phyloP scores from a whole-genome alignment of 2,329 filamentous ascomycete genomes.

The Xylaria sp. region DNA sequence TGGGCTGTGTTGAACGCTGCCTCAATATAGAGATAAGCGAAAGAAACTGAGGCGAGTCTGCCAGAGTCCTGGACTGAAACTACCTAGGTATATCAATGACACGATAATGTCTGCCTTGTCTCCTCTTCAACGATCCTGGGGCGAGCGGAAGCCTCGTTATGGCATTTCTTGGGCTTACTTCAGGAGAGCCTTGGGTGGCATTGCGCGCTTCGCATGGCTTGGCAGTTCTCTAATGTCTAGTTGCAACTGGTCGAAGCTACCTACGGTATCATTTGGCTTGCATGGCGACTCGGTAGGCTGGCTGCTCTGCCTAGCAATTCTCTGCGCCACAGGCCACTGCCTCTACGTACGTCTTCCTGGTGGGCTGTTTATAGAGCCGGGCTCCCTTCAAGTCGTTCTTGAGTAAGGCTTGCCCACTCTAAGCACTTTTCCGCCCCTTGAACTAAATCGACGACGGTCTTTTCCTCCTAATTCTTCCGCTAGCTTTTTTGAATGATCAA shows the following conservation, averaged over 20 bases:
- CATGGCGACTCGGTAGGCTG: neutral
- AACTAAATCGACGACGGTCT: neutral
- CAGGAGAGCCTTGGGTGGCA: neutral
- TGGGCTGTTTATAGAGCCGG: neutral
- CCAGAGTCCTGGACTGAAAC: too few species aligned
- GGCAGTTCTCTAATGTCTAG: neutral
- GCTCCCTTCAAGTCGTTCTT: neutral
- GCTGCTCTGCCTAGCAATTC: neutral
- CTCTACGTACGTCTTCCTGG: neutral
- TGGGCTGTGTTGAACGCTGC: too few species aligned
- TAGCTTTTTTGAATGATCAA: neutral
- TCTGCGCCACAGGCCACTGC: neutral
- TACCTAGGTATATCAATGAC: too few species aligned
- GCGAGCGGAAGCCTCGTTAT: too few species aligned
- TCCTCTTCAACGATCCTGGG: too few species aligned
- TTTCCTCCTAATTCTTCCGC: neutral
- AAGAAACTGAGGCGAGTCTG: too few species aligned
- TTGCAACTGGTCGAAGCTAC: neutral
- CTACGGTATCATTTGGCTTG: neutral
- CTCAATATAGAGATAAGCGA: too few species aligned
- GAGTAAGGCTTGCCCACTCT: neutral
- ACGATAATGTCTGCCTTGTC: too few species aligned
- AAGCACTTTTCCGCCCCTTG: neutral
- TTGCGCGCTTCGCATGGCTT: neutral
- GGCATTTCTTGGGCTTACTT: neutral